Evolutionary conservation across 2,329 filamentous ascomycete species (phyloP), one percentile per base, ranked within the genome.

Genomic region (Fusarium hostae): DNA sequence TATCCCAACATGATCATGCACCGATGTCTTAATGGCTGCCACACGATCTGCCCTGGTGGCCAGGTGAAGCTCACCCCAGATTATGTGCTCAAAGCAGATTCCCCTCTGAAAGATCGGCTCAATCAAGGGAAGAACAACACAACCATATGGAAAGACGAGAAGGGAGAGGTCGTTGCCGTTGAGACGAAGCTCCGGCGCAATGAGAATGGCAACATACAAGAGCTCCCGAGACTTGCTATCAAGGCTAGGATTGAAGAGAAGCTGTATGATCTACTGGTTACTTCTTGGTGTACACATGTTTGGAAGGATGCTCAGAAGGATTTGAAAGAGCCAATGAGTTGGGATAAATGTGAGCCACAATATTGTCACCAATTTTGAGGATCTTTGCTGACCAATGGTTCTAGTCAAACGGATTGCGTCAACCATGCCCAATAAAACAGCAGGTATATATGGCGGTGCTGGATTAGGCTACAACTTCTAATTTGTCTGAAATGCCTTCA

Each of bases 231-330:
- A 15, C 63, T 79, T 32, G 61, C 74, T 7, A 70, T 79, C 8
- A 75, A 75, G 34, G 43, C 41, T 1, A 51, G 20, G 0, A 47
- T 78, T 22, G 66, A 73, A 3, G 75, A 77, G n/a, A 79, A 75
- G 48, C 35, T 73, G 12, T 62, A 78, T 39, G 78, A 79, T 66
- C 55, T 79, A 3, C 41, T 79, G 16, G 76, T 79, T 1, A 60
- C 76, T 1, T 77, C 76, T 12, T 79, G 78, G 78, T 74, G 74
- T 54, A 76, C 77, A 5, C 63, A 77, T 8, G 26, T 79, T 6
- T 79, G 77, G 77, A 75, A 71, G 15, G 74, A 78, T 48, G 71
- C 75, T 0, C 60, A 68, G 41, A 69, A 66, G 6, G 72, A 77
- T n/a, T 45, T 70, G 20, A 71, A 71, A n/a, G 70, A 75, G 16